Evolutionary conservation across 2,329 filamentous ascomycete species (phyloP).

Genomic region (Microdochium paspali): DNA sequence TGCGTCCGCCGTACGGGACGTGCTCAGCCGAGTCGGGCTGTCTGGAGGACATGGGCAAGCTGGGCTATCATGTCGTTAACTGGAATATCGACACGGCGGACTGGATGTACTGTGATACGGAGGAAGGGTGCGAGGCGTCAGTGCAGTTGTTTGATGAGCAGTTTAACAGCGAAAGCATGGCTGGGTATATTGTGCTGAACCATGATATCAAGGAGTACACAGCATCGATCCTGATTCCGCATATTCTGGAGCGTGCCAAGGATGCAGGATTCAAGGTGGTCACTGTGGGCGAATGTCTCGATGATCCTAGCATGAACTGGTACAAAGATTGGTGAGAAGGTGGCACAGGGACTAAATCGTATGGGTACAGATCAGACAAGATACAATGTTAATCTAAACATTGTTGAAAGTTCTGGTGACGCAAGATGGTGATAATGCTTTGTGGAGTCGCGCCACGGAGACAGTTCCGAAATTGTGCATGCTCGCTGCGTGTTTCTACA

Average conservation of each 20-base stretch:
- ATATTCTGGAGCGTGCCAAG: conserved; percentile 8
- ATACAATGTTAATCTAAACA: too few species aligned
- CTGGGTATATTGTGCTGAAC: conserved; percentile 16
- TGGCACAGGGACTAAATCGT: too few species aligned
- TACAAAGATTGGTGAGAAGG: conserved; percentile 3
- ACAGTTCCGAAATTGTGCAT: too few species aligned
- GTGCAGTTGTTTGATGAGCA: not conserved
- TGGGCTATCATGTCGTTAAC: conserved; percentile 20
- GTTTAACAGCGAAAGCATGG: not conserved
- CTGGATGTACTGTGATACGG: conserved; percentile 7
- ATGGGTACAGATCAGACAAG: too few species aligned
- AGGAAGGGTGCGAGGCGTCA: conserved; percentile 5
- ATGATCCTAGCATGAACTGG: conserved; percentile 10
- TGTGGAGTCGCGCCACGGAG: too few species aligned
- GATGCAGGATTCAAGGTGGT: conserved; percentile 10
- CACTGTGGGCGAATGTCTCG: conserved; percentile 13
- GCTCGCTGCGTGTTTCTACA: too few species aligned
- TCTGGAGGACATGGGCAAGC: conserved; percentile 13
- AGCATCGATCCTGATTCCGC: conserved; percentile 8
- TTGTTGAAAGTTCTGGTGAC: too few species aligned
- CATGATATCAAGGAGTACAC: conserved; percentile 12
- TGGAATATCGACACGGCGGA: conserved; percentile 19
- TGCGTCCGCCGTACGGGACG: conserved; percentile 14
- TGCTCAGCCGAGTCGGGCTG: conserved; percentile 6
- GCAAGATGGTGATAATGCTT: too few species aligned